Evolutionary conservation across 345 rosid genomes (phyloP).

Genomic region (Eucalyptus lansdowneana): DNA sequence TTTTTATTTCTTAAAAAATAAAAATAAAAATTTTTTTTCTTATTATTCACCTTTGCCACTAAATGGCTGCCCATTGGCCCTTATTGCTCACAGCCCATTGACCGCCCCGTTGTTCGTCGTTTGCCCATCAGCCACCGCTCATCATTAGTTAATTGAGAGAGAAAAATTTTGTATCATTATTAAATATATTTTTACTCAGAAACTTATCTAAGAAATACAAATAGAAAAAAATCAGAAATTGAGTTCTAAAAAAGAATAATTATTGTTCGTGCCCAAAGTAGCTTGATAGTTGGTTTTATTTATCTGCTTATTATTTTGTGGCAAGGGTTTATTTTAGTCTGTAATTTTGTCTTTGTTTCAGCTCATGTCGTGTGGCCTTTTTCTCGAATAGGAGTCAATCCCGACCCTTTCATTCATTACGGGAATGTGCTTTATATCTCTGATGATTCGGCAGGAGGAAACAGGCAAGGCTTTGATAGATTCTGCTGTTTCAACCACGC

Average conservation of each 20-base stretch:
- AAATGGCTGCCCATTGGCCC: accelerated
- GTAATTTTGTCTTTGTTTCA: background rate
- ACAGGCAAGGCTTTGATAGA: no score
- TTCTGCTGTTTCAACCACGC: background rate
- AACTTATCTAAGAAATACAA: no score
- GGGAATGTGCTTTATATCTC: no score
- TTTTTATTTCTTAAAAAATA: no score
- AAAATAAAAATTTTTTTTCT: no score
- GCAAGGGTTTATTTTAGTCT: background rate
- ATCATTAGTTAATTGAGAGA: accelerated
- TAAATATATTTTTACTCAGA: no score
- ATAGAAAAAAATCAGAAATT: no score
- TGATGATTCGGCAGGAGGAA: no score
- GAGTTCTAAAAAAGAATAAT: no score
- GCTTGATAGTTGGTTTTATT: background rate
- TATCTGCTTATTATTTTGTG: background rate
- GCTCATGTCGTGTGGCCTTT: background rate
- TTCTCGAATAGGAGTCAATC: background rate
- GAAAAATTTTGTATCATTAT: accelerated
- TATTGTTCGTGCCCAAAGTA: background rate
- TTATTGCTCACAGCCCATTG: no score
- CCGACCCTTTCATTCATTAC: background rate
- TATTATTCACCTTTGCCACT: no score
- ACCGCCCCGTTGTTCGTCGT: accelerated
- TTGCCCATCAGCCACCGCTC: accelerated